Base-by-base conservation (phyloP, 768 basidiomycete species). In the Crucibulum laeve region DNA sequence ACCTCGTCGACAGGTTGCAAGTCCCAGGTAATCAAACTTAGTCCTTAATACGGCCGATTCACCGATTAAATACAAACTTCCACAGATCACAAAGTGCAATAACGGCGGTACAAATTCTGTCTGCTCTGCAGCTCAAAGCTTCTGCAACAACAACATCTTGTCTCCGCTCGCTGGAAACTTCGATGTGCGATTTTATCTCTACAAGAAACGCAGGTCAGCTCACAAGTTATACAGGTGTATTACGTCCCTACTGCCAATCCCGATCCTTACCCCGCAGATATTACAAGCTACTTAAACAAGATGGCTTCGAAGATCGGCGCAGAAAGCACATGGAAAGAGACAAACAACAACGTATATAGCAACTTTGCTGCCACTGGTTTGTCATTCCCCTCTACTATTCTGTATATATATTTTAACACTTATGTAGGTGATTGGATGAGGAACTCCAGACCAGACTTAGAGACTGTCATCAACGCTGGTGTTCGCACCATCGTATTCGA, bases 401-500 rank as follows among this genome's bases (percentile, higher is more conserved):
- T 13, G 14, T 40, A 13, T 3, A n/a, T 40, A 13, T 25, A 11
- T 7, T 14, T 14, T 22, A 13, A 40, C 13, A 23, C 24, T 13
- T 34, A 13, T n/a, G 1, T 33, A 70, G 73, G 71, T 17, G 81
- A 84, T 51, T 82, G 78, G 79, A 82, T 82, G 77, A 60, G 67
- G 36, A 72, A 65, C 44, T 68, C 67, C 1, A 56, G 69, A 14
- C 75, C 73, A 0, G 47, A 73, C 45, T 60, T 84, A 18, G 79
- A 82, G 57, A 68, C 57, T 4, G 77, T 82, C 11, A 79, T 84
- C 51, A 69, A 80, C 46, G 68, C 78, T 40, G 80, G 80, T 10
- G 76, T 57, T 47, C 39, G 57, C 38, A 77, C 75, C 15, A 56
- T 77, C 43, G 53, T 81, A 8, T 81, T 68, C 46, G 76, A 74